phyloP scores from a whole-genome alignment of 352 stramenopile genomes.

The Phytophthora brassicae region DNA sequence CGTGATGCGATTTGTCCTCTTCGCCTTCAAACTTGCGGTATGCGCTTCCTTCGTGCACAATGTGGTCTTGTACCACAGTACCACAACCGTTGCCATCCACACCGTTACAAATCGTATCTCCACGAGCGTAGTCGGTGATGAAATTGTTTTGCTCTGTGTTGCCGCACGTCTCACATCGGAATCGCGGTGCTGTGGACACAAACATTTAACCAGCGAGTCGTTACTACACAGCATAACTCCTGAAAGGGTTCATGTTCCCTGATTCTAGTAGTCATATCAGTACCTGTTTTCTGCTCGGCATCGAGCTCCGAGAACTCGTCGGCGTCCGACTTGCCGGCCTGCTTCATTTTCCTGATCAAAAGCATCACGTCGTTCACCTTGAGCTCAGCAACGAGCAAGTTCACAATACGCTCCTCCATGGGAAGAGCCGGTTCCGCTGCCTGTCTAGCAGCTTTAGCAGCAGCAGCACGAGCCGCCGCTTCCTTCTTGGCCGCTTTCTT shows the following conservation, averaged over 20 bases:
- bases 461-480: constrained; percentile 21
- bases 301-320: constrained; percentile 88
- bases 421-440: constrained; percentile 59
- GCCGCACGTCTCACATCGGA: constrained; percentile 84
- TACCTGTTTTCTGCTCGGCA: constrained; percentile 84
- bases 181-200: constrained; percentile 58
- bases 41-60: constrained; percentile 95
- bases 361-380: constrained; percentile 89
- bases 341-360: constrained; percentile 90
- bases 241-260: background rate
- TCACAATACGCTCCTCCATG: constrained; percentile 89
- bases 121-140: constrained; percentile 87
- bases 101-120: constrained; percentile 88
- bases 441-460: constrained; percentile 42
- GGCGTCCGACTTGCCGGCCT: constrained; percentile 86
- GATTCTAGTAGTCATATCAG: constrained; percentile 12
- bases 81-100: constrained; percentile 90
- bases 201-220: constrained; percentile 1
- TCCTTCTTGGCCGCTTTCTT: constrained; percentile 57
- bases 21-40: constrained; percentile 98
- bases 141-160: constrained; percentile 91
- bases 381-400: constrained; percentile 80
- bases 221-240: constrained; percentile 11
- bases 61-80: constrained; percentile 93
- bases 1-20: constrained; percentile 96